Percentiles rank a stretch among this genome's conserved stretches.
Conservation (phyloP, 202 grass and related monocot genomes). For the Saccharum hybrid region DNA sequence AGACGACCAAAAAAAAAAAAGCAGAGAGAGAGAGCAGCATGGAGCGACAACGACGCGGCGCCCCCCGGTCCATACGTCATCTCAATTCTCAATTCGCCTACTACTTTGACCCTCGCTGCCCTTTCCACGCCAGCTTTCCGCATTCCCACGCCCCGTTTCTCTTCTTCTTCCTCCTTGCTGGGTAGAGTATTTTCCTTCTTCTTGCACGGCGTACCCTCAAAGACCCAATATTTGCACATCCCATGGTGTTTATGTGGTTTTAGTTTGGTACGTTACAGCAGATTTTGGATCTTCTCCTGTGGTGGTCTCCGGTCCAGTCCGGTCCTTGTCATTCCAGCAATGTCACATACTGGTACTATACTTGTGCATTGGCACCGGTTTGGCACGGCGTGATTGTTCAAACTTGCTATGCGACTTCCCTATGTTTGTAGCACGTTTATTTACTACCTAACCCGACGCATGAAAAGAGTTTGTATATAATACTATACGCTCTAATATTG, state of each 20-base stretch:
- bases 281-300: background rate
- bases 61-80: conserved; percentile 34
- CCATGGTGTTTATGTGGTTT: background rate
- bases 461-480: too few species aligned
- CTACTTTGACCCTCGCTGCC: conserved; percentile 30
- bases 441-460: too few species aligned
- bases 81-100: conserved; percentile 1
- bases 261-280: too few species aligned
- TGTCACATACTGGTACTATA: background rate
- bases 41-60: background rate
- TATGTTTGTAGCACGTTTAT: background rate
- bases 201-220: background rate
- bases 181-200: too few species aligned
- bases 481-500: too few species aligned
- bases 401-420: background rate
- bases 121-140: conserved; percentile 38
- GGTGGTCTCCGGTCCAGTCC: background rate
- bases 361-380: background rate
- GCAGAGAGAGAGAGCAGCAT: background rate
- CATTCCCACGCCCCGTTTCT: conserved; percentile 3
- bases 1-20: background rate
- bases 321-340: background rate
- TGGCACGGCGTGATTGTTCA: background rate
- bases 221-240: background rate
- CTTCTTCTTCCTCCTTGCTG: background rate